Percentiles rank a stretch among this genome's conserved stretches.
These are phyloP conservation scores for Solanum lycopersicoides DNA, from an alignment of 257 asterid genomes.

Conservation along the genomic window DNA sequence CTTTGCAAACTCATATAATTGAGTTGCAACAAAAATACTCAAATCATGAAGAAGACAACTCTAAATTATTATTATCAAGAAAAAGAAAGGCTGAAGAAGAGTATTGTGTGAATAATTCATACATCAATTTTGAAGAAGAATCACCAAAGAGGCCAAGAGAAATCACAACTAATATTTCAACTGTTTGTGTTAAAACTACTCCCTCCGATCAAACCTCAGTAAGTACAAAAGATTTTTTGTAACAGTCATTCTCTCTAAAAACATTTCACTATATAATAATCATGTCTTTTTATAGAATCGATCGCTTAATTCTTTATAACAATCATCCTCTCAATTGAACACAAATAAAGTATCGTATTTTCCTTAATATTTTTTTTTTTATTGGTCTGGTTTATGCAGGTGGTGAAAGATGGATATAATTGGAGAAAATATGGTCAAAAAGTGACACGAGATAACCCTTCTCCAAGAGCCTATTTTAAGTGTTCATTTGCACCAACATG, in stretches of 20 bases:
- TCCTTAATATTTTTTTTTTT: background rate
- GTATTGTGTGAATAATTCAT: background rate
- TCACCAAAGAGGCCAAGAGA: conserved; percentile 30
- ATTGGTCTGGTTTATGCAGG: conserved; percentile 10
- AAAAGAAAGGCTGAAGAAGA: conserved; percentile 34
- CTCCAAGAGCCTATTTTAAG: conserved; percentile 81
- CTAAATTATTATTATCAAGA: background rate
- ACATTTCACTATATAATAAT: too few relatives aligned
- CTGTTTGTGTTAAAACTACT: conserved; percentile 35
- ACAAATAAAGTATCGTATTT: background rate
- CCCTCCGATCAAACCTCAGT: conserved; percentile 58
- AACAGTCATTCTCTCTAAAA: background rate
- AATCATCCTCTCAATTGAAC: background rate
- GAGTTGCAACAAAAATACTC: conserved; percentile 18
- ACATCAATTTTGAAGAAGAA: conserved; percentile 10
- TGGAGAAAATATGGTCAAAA: conserved; percentile 90
- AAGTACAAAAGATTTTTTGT: background rate
- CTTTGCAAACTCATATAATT: conserved; percentile 3
- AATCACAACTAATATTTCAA: conserved; percentile 36
- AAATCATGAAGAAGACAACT: background rate
- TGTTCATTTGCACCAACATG: conserved; percentile 72
- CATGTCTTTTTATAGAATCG: background rate
- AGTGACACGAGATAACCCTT: conserved; percentile 72
- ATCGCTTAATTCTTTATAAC: background rate
- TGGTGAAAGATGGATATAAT: conserved; percentile 68